Conservation (phyloP, 345 rosid genomes). For the Euphorbia tirucalli region DNA sequence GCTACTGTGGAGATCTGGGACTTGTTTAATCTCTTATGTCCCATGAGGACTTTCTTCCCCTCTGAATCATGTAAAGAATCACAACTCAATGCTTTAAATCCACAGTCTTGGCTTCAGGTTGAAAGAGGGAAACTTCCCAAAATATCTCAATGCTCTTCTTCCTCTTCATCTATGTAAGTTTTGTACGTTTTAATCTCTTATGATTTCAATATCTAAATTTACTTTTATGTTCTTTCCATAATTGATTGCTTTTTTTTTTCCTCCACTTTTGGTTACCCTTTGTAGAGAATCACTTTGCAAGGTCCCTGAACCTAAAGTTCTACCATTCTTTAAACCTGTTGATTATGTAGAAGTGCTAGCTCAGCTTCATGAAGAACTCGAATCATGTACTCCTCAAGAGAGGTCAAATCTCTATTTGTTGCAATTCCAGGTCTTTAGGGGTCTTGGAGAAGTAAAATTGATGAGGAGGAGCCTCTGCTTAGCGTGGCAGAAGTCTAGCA, state of each 20-base stretch:
- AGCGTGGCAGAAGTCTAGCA: conserved; percentile 84
- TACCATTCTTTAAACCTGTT: conserved; percentile 78
- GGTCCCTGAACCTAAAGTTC: conserved; percentile 77
- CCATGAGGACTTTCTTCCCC: conserved; percentile 81
- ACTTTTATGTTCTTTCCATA: neutral
- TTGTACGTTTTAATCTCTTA: conserved; percentile 3
- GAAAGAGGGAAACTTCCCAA: conserved; percentile 88
- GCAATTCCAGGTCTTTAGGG: conserved; percentile 86
- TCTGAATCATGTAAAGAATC: conserved; percentile 87
- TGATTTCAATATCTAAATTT: neutral
- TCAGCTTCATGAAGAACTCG: conserved; percentile 94
- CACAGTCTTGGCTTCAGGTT: conserved; percentile 99
- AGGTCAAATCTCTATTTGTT: conserved; percentile 68
- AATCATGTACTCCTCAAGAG: conserved; percentile 63
- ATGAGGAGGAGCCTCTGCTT: conserved; percentile 82
- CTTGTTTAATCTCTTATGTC: conserved; percentile 78
- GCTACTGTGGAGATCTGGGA: conserved; percentile 98
- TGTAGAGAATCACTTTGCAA: conserved; percentile 93
- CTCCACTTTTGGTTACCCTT: conserved; percentile 12
- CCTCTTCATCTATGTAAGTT: conserved; percentile 76
- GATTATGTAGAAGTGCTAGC: conserved; percentile 96
- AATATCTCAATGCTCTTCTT: conserved; percentile 38
- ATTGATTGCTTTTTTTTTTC: conserved; percentile 8
- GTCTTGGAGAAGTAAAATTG: conserved; percentile 85
- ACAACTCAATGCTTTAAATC: conserved; percentile 76